phyloP scores from a whole-genome alignment of 2,329 filamentous ascomycete genomes.

The Penicillium sp. region DNA sequence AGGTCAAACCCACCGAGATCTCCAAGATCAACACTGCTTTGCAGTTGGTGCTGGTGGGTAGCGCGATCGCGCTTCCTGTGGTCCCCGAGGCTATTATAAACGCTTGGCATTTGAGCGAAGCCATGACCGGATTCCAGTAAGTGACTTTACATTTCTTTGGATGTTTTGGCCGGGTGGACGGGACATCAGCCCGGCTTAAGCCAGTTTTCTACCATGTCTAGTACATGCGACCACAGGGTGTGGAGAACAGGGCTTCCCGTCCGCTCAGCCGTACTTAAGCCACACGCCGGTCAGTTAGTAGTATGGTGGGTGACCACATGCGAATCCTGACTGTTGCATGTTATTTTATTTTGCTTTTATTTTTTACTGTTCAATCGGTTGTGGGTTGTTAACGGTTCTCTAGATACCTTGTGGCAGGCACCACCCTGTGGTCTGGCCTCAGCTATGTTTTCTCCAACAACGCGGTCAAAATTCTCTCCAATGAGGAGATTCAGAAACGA shows the following conservation, averaged over 20 bases:
- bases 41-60: slow-evolving; percentile 79
- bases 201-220: background rate
- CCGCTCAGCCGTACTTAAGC: slow-evolving; percentile 47
- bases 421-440: slow-evolving; percentile 87
- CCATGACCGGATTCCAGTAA: slow-evolving; percentile 48
- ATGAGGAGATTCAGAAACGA: slow-evolving; percentile 38
- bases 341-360: slow-evolving; percentile 24
- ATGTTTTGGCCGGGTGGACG: background rate
- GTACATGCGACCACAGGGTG: slow-evolving; percentile 45
- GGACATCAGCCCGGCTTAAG: slow-evolving; percentile 12
- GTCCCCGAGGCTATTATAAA: slow-evolving; percentile 53
- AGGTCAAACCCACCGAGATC: slow-evolving; percentile 42
- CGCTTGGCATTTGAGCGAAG: slow-evolving; percentile 56
- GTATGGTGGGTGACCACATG: slow-evolving; percentile 47
- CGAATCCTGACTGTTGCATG: slow-evolving; percentile 45
- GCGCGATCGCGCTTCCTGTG: slow-evolving; percentile 74
- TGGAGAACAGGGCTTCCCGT: slow-evolving; percentile 47
- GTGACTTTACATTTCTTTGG: slow-evolving; percentile 12
- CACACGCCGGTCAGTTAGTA: slow-evolving; percentile 46
- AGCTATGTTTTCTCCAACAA: slow-evolving; percentile 90
- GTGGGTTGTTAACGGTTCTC: slow-evolving; percentile 6
- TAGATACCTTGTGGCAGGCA: slow-evolving; percentile 77
- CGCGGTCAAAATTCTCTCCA: slow-evolving; percentile 74
- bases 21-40: slow-evolving; percentile 79
- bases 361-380: background rate